Conservation (phyloP, 2,329 filamentous ascomycete genomes). For the Diaporthe destruens region DNA sequence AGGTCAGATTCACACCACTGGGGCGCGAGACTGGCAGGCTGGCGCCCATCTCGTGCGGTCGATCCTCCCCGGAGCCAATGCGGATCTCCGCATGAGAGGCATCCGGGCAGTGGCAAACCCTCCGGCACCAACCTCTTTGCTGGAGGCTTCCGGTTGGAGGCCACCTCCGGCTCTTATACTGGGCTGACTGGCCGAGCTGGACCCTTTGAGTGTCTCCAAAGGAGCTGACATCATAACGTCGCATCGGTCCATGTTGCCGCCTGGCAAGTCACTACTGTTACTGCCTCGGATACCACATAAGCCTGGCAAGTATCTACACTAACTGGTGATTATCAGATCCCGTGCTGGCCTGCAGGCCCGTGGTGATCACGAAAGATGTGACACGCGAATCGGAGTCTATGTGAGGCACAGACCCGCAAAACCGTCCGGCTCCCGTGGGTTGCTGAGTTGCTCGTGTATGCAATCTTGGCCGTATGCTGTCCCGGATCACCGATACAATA, state of each 20-base stretch:
- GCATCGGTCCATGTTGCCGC: background rate
- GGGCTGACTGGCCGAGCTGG: too few species aligned
- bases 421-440: background rate
- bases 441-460: background rate
- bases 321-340: background rate
- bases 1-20: background rate
- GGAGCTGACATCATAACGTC: constrained; percentile 21
- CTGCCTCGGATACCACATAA: too few species aligned
- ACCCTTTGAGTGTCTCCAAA: background rate
- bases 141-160: background rate
- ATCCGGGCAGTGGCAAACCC: constrained; percentile 33
- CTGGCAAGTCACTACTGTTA: background rate
- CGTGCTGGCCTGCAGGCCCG: background rate
- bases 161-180: background rate
- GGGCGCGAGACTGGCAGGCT: background rate
- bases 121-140: background rate
- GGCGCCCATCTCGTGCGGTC: constrained; percentile 1
- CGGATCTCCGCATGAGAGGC: constrained; percentile 23
- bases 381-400: constrained; percentile 12
- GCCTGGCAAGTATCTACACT: too few species aligned
- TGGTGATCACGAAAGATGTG: constrained; percentile 3
- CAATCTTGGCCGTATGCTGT: background rate
- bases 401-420: constrained; percentile 18
- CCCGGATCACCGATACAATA: background rate
- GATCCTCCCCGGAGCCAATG: constrained; percentile 22